These are phyloP conservation scores for Colletotrichum caudatum DNA, from an alignment of 2,329 filamentous ascomycete genomes.

Conservation along the genomic window DNA sequence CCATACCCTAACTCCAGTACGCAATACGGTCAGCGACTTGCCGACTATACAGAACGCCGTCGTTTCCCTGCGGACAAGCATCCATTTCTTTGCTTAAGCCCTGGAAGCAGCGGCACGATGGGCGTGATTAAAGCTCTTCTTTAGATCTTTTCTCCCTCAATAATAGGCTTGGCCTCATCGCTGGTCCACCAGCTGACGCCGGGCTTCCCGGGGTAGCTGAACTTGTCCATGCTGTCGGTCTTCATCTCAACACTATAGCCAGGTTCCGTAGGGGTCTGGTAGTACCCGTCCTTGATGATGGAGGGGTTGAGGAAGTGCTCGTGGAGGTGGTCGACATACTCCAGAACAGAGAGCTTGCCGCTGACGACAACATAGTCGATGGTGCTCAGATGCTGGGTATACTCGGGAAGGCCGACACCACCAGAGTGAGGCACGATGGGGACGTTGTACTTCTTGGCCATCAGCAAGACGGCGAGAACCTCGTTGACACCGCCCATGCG, in stretches of 20 bases:
- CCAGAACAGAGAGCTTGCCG: constrained; percentile 83
- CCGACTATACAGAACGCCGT: constrained; percentile 49
- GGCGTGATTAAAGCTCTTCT: neutral
- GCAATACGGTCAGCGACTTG: constrained; percentile 39
- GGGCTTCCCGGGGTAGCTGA: constrained; percentile 79
- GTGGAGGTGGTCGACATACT: constrained; percentile 94
- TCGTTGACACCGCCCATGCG: constrained; percentile 92
- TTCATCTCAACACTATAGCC: constrained; percentile 97
- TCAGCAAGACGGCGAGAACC: constrained; percentile 87
- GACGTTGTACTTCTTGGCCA: constrained; percentile 82
- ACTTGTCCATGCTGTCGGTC: constrained; percentile 85
- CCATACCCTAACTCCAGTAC: constrained; percentile 32
- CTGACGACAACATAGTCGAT: constrained; percentile 92
- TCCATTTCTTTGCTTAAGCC: constrained; percentile 36
- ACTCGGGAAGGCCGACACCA: constrained; percentile 91
- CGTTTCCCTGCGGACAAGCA: constrained; percentile 50
- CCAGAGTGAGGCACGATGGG: constrained; percentile 92
- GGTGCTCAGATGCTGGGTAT: constrained; percentile 91
- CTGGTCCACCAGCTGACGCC: constrained; percentile 89
- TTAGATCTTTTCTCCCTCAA: constrained; percentile 71
- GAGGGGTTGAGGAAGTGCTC: constrained; percentile 91
- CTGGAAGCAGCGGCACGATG: neutral
- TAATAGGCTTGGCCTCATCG: constrained; percentile 80
- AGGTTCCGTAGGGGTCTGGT: constrained; percentile 84
- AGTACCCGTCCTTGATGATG: constrained; percentile 85